Evolutionary conservation across 2,329 filamentous ascomycete species (phyloP).

Genomic region (Penicillium sp.): DNA sequence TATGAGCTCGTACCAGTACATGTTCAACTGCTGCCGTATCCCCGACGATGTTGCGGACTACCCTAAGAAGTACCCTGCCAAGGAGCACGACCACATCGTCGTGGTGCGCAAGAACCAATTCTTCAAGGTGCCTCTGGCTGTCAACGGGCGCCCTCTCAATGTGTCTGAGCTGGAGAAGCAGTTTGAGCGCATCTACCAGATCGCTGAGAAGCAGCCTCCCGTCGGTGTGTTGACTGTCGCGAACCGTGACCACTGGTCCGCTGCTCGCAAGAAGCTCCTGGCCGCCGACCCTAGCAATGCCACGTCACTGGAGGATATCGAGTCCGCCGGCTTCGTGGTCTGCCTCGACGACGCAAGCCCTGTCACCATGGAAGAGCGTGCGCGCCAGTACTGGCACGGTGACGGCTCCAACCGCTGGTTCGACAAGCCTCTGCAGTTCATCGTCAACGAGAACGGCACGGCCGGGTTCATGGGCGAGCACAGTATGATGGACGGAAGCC

Average conservation of each 20-base stretch:
- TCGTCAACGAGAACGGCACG: constrained; percentile 96
- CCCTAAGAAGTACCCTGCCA: constrained; percentile 76
- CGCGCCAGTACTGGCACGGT: constrained; percentile 97
- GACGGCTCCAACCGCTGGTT: constrained; percentile 96
- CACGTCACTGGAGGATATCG: constrained; percentile 76
- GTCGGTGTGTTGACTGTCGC: constrained; percentile 87
- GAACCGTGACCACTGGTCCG: constrained; percentile 92
- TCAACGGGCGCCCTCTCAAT: constrained; percentile 83
- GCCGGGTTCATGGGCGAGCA: constrained; percentile 98
- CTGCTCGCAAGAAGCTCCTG: constrained; percentile 77
- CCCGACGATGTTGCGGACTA: constrained; percentile 82
- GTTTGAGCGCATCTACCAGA: constrained; percentile 82
- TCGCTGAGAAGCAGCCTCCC: constrained; percentile 71
- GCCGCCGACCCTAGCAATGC: constrained; percentile 79
- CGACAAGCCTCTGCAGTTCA: constrained; percentile 98
- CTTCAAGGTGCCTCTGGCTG: constrained; percentile 86
- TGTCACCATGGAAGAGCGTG: constrained; percentile 92
- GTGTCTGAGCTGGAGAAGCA: constrained; percentile 87
- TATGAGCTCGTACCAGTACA: constrained; percentile 98
- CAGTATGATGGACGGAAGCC: constrained; percentile 99
- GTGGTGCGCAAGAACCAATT: constrained; percentile 96
- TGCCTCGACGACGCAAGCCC: constrained; percentile 92
- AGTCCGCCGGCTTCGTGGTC: constrained; percentile 87
- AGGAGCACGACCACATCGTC: constrained; percentile 83
- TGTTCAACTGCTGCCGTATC: constrained; percentile 95